Conservation (phyloP, 257 asterid genomes). For the Jacaranda mimosifolia region DNA sequence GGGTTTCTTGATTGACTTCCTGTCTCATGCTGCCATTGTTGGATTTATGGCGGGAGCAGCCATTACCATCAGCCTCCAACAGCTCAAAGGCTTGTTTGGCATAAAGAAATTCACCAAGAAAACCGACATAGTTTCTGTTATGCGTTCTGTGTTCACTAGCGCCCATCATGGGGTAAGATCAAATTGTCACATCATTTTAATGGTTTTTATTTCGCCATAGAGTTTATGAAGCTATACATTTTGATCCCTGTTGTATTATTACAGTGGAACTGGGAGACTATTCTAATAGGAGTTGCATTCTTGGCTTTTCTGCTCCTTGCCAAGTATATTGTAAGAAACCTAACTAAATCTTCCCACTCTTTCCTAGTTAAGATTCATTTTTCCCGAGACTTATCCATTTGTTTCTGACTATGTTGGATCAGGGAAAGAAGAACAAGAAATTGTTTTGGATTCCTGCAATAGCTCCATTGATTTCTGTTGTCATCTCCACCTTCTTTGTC, state of each 20-base stretch:
- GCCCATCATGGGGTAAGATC: slow-evolving; percentile 71
- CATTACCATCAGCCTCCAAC: slow-evolving; percentile 77
- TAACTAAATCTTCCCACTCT: neutral
- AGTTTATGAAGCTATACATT: neutral
- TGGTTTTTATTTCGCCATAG: no score
- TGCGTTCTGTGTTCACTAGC: slow-evolving; percentile 58
- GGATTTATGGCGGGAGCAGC: slow-evolving; percentile 90
- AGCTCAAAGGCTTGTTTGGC: slow-evolving; percentile 82
- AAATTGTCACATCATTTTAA: no score
- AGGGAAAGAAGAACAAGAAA: slow-evolving; percentile 74
- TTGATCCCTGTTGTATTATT: neutral
- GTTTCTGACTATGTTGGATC: slow-evolving; percentile 10
- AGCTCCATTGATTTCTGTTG: slow-evolving; percentile 75
- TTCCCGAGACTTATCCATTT: neutral
- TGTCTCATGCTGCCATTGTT: slow-evolving; percentile 78
- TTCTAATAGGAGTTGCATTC: slow-evolving; percentile 66
- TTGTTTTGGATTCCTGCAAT: slow-evolving; percentile 81
- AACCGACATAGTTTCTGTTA: slow-evolving; percentile 65
- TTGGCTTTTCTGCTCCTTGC: slow-evolving; percentile 63
- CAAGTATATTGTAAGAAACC: slow-evolving; percentile 69
- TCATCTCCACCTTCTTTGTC: slow-evolving; percentile 69
- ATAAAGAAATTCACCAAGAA: slow-evolving; percentile 71
- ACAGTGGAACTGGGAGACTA: slow-evolving; percentile 90
- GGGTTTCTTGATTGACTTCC: slow-evolving; percentile 84
- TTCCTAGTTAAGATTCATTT: neutral